Evolutionary conservation across 1,284 basidiomycete species (phyloP), one percentile per base, ranked within the genome.

Genomic region (Bondarzewia mesenterica): DNA sequence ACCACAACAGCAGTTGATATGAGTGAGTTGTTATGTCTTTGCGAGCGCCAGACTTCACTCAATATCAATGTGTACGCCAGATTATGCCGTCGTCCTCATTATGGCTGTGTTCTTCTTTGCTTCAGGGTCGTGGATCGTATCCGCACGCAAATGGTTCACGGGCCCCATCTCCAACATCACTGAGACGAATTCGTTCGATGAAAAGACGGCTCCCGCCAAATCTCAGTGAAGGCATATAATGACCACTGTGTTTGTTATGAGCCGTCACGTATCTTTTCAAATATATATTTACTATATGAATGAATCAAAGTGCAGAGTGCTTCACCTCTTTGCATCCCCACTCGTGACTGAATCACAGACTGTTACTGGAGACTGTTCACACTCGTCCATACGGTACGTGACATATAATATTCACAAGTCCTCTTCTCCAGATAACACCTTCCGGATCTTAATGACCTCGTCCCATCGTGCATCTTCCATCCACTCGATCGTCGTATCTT

Each of bases 131-230:
- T 87, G 84, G 84, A 58, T 80, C 0, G 22, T 82, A 4, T 85
- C 82, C 22, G 85, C 85, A 0, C 73, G 65, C 35, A 75, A 78
- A 47, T 87, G 84, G 84, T 87, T 87, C 67, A 71, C 64, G 27
- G 84, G 84, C 0, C 84, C 85, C 8, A 68, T 85, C 42, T 66
- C 67, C 53, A 85, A 72, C 42, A 59, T 82, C 23, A 39, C 29
- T 23, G n/a, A 42, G 7, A 42, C 29, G 20, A 37, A 26, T 12
- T 61, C 58, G 12, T 22, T 51, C 21, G 55, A 58, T 7, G 49
- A 54, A 32, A 54, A 63, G 37, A 32, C 46, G 26, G 23, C 12
- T 14, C 14, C 38, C 14, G 8, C n/a, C 36, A 37, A 46, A 23
- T 10, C 8, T 46, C 7, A 44, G 14, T 44, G n/a, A n/a, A n/a